phyloP scores from a whole-genome alignment of 2,329 filamentous ascomycete genomes.

The Pyrenochaeta sp. region DNA sequence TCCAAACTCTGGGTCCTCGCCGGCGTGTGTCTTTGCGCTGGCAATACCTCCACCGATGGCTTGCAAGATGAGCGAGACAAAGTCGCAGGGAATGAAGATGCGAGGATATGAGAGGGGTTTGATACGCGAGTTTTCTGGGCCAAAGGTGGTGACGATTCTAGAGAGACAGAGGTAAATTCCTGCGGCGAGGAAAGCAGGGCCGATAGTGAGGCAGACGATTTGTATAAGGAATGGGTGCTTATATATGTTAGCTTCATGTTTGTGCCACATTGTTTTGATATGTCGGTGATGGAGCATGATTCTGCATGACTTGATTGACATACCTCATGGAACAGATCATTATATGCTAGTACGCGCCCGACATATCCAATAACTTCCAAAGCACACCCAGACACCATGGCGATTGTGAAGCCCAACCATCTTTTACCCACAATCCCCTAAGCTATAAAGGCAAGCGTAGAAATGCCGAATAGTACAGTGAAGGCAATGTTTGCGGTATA shows the following conservation, averaged over 20 bases:
- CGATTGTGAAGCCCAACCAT: constrained; percentile 54
- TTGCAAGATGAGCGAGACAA: constrained; percentile 56
- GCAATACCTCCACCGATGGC: constrained; percentile 56
- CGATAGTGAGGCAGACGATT: constrained; percentile 68
- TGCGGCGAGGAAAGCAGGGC: constrained; percentile 65
- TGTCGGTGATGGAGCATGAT: background rate
- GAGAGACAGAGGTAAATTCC: constrained; percentile 72
- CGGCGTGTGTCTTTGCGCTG: constrained; percentile 40
- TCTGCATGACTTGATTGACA: background rate
- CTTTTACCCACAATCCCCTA: constrained; percentile 50
- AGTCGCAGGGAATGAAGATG: constrained; percentile 61
- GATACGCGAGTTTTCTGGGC: constrained; percentile 52
- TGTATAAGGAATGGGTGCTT: constrained; percentile 71
- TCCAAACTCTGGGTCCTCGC: constrained; percentile 46
- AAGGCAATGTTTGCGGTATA: constrained; percentile 54
- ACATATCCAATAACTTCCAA: constrained; percentile 70
- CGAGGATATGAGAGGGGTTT: constrained; percentile 57
- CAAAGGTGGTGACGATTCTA: constrained; percentile 52
- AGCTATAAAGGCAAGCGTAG: constrained; percentile 47
- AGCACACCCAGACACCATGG: constrained; percentile 65
- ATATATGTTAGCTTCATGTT: constrained; percentile 2
- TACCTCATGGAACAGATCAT: constrained; percentile 64
- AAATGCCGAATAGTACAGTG: constrained; percentile 54
- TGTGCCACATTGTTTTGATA: background rate
- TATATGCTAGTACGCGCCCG: constrained; percentile 65